A percentile compares a stretch with the other conserved stretches of the same genome.
phyloP scores from a whole-genome alignment of 2,329 filamentous ascomycete species.

The Lachnellula suecica region DNA sequence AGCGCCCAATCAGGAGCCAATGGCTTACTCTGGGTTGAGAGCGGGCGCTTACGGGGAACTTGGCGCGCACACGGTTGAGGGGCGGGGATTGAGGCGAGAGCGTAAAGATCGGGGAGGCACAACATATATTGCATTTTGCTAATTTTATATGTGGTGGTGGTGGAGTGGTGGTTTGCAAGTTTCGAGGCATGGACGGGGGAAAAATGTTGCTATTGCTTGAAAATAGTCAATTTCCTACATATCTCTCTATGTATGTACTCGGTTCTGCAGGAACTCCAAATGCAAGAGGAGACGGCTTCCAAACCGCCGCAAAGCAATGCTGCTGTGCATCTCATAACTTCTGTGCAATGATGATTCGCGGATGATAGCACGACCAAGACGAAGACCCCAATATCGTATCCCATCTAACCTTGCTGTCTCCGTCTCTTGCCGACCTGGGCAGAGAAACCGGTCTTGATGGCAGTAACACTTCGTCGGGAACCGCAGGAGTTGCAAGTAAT shows the following conservation, averaged over 20 bases:
- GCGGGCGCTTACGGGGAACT: constrained; percentile 24
- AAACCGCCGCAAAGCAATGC: constrained; percentile 5
- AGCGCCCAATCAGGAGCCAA: constrained; percentile 12
- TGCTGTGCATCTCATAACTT: constrained; percentile 4
- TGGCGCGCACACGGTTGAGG: not conserved
- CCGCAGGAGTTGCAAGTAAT: constrained; percentile 92
- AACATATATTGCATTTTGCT: too few relatives aligned
- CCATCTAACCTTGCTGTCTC: constrained; percentile 79
- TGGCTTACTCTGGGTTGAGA: not conserved
- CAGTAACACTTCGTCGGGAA: constrained; percentile 83
- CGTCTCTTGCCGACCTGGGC: constrained; percentile 98
- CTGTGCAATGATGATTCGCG: constrained; percentile 3
- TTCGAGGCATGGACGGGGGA: not conserved
- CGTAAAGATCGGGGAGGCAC: too few relatives aligned
- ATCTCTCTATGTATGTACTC: constrained; percentile 8
- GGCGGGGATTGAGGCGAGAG: not conserved
- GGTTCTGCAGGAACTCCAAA: constrained; percentile 3
- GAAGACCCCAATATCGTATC: not conserved
- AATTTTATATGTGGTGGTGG: too few relatives aligned
- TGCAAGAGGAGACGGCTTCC: constrained; percentile 1
- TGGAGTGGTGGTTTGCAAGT: not conserved
- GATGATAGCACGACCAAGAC: not conserved
- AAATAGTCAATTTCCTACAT: constrained; percentile 2
- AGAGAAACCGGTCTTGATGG: constrained; percentile 99
- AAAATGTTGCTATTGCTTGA: not conserved